Percentiles rank a stretch among this genome's conserved stretches.
phyloP scores from a whole-genome alignment of 306 rosid species.

The Quercus glauca region DNA sequence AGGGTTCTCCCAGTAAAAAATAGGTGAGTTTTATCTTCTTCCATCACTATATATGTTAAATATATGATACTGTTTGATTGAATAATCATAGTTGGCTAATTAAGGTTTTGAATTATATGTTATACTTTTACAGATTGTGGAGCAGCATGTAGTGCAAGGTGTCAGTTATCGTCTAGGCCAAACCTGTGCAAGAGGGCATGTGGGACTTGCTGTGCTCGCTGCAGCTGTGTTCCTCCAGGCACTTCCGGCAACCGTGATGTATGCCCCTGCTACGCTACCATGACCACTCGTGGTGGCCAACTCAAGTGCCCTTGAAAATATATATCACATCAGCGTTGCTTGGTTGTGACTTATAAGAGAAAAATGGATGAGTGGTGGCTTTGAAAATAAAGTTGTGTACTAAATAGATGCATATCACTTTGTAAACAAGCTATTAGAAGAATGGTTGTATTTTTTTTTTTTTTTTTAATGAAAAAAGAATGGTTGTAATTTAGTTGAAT shows the following conservation, averaged over 20 bases:
- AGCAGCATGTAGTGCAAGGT: conserved; percentile 33
- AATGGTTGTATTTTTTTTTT: too few relatives aligned
- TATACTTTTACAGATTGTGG: conserved; percentile 32
- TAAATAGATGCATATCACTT: too few relatives aligned
- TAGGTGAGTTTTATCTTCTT: neutral
- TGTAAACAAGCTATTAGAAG: too few relatives aligned
- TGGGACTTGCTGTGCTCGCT: conserved; percentile 51
- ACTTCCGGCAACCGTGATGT: conserved; percentile 37
- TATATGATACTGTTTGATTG: neutral
- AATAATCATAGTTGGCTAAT: neutral
- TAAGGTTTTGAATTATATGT: neutral
- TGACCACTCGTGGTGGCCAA: conserved; percentile 45
- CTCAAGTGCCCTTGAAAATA: conserved; percentile 50
- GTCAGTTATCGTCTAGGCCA: conserved; percentile 38
- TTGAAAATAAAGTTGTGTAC: too few relatives aligned
- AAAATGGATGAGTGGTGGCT: too few relatives aligned
- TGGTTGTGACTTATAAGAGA: too few relatives aligned
- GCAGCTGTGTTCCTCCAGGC: conserved; percentile 55
- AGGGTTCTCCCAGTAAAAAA: neutral
- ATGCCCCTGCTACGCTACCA: conserved; percentile 49
- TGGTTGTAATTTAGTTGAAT: too few relatives aligned
- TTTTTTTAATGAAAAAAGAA: too few relatives aligned
- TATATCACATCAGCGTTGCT: too few relatives aligned
- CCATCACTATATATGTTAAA: neutral
- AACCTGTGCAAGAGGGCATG: conserved; percentile 43